phyloP scores from a whole-genome alignment of 495 filamentous ascomycete genomes.

The Talaromyces wortmannii region DNA sequence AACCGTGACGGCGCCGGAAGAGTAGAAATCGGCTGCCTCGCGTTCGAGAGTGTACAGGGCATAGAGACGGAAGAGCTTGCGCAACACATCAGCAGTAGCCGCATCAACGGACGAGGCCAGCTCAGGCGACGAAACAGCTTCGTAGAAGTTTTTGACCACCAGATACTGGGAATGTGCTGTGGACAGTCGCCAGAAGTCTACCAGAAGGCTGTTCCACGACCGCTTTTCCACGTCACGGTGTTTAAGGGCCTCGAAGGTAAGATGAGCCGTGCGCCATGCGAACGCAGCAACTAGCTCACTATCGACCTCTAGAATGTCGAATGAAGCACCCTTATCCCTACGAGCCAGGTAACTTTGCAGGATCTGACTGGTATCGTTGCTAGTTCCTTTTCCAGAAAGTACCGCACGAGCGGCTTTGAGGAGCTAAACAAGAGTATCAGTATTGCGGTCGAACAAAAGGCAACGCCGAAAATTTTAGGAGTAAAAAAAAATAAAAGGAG shows the following conservation, averaged over 20 bases:
- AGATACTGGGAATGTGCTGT: slow-evolving; percentile 66
- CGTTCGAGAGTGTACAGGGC: slow-evolving; percentile 59
- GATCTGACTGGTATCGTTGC: slow-evolving; percentile 52
- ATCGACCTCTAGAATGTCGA: slow-evolving; percentile 57
- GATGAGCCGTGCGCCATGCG: slow-evolving; percentile 62
- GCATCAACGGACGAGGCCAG: slow-evolving; percentile 39
- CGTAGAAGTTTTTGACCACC: slow-evolving; percentile 65
- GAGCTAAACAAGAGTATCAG: slow-evolving; percentile 20
- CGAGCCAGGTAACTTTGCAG: slow-evolving; percentile 52
- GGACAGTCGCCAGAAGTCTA: slow-evolving; percentile 66
- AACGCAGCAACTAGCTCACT: slow-evolving; percentile 60
- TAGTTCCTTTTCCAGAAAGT: slow-evolving; percentile 43
- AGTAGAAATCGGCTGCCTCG: slow-evolving; percentile 61
- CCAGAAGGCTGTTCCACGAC: slow-evolving; percentile 63
- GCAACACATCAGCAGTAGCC: slow-evolving; percentile 44
- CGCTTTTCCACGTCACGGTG: slow-evolving; percentile 63
- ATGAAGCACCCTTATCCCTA: slow-evolving; percentile 58
- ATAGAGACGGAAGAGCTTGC: slow-evolving; percentile 60
- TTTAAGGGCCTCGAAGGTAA: slow-evolving; percentile 66
- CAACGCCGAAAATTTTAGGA: neutral
- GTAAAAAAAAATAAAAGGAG: too few relatives aligned
- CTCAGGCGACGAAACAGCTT: slow-evolving; percentile 48
- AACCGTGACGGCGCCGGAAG: slow-evolving; percentile 53
- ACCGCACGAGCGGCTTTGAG: slow-evolving; percentile 60
- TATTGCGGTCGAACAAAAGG: neutral